Base-by-base conservation (phyloP, 169 alveolate species). In the Hepatocystis sp. region DNA sequence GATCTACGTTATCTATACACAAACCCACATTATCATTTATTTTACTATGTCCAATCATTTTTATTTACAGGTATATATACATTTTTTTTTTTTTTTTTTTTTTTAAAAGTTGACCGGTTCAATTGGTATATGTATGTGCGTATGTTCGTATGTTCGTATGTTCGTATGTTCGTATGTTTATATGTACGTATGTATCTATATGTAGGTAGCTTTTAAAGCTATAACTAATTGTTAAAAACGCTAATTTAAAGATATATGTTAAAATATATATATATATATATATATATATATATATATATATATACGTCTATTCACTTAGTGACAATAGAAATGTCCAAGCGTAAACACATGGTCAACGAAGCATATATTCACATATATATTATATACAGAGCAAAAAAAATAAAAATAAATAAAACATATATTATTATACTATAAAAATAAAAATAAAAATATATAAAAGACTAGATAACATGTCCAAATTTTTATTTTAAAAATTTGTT, bases 1-100 rank as follows among this genome's bases (percentile, higher is more conserved):
- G n/a, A 36, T 76, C 88, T 44, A 36, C 36, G 4, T 58, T n/a
- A 2, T 53, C 76, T 13, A 76, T 44, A 23, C 60, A 19, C 49
- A 76, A 25, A 19, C 58, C 23, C 78, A 63, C 17, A 4, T 58
- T 58, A 39, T 39, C 58, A 49, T 39, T 46, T 27, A 64, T 34
- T 8, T 49, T 63, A 0, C 44, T 42, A 63, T 56, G 30, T 58
- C 27, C 47, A 3, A 21, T 47, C 88, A 76, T 34, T 49, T 76
- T 63, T 42, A 11, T 42, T 3, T 64, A 64, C 7, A 13, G 23
- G 10, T 64, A 17, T 23, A 27, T 27, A 10, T 19, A 19, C 34
- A 53, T 15, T n/a, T 52, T 23, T 52, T 52, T 52, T 52, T 52
- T 52, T 19, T 19, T 52, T 52, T 52, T 52, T 52, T 52, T 52